Evolutionary conservation across 2,329 filamentous ascomycete genomes (phyloP), one percentile per base, ranked within the genome.

Genomic region (Pseudogymnoascus sp.): DNA sequence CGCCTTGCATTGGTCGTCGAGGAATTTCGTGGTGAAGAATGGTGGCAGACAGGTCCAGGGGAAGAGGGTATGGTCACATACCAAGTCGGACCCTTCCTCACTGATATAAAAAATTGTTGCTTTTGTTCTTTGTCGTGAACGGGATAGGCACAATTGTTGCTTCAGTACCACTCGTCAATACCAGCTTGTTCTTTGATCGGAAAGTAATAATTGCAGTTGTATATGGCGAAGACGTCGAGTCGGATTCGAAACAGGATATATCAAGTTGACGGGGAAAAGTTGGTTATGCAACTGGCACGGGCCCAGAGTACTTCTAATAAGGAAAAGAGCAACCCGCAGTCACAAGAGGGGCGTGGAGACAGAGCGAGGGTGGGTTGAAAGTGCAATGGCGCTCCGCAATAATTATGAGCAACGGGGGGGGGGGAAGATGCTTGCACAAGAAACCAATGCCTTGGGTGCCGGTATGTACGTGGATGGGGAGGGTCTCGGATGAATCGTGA

Each of bases 401-500:
- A 30, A 30, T 50, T 18, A 18, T 30, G 43, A 50, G 43, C 25
- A 50, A 50, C 43, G 25, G 39, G 12, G 14, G 30, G 22, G 30
- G 25, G 39, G 12, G 7, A 30, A 14, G 30, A 50, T 50, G 43
- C 43, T 12, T 50, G 43, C 43, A 50, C 43, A 30, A 30, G 43
- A 50, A 50, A 50, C 43, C 43, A 50, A 50, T 50, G 43, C 43
- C 25, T 50, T 50, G 43, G 43, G 43, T 50, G 43, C 25, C 25
- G 43, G 43, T 50, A 50, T 50, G 43, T 50, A 50, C 43, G 43
- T 18, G 43, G 25, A 22, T 30, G 43, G 43, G 43, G 43, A 50
- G 14, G 43, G 43, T 50, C 43, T 50, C 43, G 43, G 43, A 50
- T 50, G 43, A 50, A 50, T 50, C 43, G 43, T 50, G 43, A 50